A percentile compares a stretch with the other conserved stretches of the same genome.
phyloP scores from a whole-genome alignment of 148 eudicot genomes.

The Suaeda aralocaspica region DNA sequence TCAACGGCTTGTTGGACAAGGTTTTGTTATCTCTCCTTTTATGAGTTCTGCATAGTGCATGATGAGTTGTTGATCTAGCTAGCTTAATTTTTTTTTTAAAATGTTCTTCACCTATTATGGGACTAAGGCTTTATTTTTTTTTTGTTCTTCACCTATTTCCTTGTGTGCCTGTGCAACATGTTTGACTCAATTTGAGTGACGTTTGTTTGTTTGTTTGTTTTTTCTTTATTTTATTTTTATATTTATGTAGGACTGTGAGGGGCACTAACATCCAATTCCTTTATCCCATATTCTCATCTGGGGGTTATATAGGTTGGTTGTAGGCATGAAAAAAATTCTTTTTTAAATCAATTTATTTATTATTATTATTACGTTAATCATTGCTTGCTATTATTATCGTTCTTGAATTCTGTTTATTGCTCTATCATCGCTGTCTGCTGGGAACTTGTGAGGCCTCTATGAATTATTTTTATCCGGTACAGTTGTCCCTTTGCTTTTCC shows the following conservation, averaged over 20 bases:
- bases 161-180: not conserved
- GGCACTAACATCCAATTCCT: too few species aligned
- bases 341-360: too few species aligned
- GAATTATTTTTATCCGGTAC: not conserved
- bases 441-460: not conserved
- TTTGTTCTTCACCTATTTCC: too few species aligned
- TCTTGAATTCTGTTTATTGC: not conserved
- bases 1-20: constrained; percentile 78
- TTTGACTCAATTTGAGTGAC: not conserved
- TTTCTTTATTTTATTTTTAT: too few species aligned
- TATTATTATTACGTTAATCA: not conserved
- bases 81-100: not conserved
- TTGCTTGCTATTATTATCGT: not conserved
- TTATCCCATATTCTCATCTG: too few species aligned
- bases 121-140: too few species aligned
- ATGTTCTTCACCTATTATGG: too few species aligned
- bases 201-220: too few species aligned
- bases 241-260: too few species aligned
- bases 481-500: not conserved
- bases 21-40: constrained; percentile 16
- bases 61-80: constrained; percentile 4
- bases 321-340: too few species aligned
- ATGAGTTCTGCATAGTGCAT: not conserved
- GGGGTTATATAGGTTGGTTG: too few species aligned
- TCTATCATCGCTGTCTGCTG: not conserved